Evolutionary conservation across 106 monocot species (phyloP).

Genomic region (Phalaenopsis equestris): DNA sequence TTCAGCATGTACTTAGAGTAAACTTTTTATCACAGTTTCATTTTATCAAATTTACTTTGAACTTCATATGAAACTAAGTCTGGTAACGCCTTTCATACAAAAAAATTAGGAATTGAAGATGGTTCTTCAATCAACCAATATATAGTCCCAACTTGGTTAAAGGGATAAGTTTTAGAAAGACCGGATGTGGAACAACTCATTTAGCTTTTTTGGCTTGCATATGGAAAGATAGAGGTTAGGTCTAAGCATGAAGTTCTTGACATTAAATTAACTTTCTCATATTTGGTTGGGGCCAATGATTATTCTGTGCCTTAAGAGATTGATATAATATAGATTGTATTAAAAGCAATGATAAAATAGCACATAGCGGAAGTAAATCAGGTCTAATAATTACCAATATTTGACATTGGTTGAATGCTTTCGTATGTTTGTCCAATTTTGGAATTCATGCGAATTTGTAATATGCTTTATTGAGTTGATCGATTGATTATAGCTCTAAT

Average conservation of each 20-base stretch:
- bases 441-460: neutral
- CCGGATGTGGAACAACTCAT: neutral
- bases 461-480: neutral
- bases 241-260: neutral
- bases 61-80: neutral
- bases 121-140: neutral
- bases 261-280: neutral
- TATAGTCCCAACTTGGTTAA: neutral
- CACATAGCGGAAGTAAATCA: neutral
- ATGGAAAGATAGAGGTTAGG: neutral
- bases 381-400: neutral
- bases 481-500: too few species aligned
- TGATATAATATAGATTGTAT: neutral
- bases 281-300: neutral
- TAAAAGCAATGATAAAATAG: neutral
- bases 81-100: too few species aligned
- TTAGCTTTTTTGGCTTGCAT: neutral
- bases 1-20: neutral
- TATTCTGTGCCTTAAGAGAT: neutral
- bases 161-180: neutral
- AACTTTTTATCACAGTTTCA: neutral
- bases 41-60: neutral
- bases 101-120: neutral
- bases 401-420: neutral
- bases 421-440: neutral